Evolutionary conservation across 768 basidiomycete genomes (phyloP).

Genomic region (Phanerodontia chrysosporium): DNA sequence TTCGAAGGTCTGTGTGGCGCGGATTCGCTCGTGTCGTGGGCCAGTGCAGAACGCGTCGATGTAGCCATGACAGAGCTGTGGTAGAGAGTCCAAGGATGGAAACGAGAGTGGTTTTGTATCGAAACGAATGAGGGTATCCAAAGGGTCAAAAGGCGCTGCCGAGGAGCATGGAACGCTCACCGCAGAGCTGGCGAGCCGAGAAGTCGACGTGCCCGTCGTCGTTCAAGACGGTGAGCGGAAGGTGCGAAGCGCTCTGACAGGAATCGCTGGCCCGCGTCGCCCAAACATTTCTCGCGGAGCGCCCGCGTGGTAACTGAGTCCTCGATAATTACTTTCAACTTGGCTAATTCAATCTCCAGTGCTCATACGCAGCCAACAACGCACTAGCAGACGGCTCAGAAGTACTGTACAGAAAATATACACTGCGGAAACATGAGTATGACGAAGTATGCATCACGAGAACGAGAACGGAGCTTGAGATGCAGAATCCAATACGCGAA

Average conservation of each 20-base stretch:
- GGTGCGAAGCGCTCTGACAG: background rate
- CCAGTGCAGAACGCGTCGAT: conserved; percentile 15
- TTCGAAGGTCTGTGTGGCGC: conserved; percentile 43
- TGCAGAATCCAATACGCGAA: background rate
- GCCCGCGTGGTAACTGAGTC: background rate
- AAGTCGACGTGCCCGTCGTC: conserved; percentile 12
- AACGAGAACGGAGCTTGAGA: background rate
- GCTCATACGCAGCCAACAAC: background rate
- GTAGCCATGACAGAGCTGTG: conserved; percentile 20
- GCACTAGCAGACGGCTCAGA: background rate
- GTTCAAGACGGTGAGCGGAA: conserved; percentile 3
- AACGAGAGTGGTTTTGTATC: conserved; percentile 17
- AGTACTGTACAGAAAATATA: background rate
- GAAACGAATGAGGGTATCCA: conserved; percentile 12
- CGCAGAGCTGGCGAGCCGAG: background rate
- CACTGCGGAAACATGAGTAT: background rate
- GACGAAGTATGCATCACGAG: background rate
- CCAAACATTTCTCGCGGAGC: conserved; percentile 3
- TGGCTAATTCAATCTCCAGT: background rate
- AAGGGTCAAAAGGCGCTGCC: background rate
- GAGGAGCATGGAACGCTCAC: background rate
- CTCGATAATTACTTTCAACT: background rate
- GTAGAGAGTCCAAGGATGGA: conserved; percentile 7
- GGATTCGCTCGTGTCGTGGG: conserved; percentile 20
- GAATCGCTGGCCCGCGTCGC: conserved; percentile 2